Percentiles rank a stretch among this genome's conserved stretches.
These are phyloP conservation scores for Xylaria sp. DNA, from an alignment of 2,329 filamentous ascomycete genomes.

Conservation along the genomic window DNA sequence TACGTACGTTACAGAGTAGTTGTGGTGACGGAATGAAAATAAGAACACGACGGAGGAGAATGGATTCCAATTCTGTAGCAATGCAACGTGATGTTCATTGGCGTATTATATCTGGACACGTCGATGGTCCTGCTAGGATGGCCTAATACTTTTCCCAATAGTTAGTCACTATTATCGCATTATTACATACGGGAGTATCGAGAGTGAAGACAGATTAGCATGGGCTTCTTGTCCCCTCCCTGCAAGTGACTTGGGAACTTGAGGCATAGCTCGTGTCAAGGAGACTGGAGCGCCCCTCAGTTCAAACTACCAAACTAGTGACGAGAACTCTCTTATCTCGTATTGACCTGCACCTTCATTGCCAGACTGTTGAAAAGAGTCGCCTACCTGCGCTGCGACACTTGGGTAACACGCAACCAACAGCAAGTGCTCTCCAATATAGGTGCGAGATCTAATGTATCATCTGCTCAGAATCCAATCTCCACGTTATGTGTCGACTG, in stretches of 20 bases:
- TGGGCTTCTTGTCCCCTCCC: not conserved
- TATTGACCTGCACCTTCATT: not conserved
- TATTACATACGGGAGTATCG: not conserved
- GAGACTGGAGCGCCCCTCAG: constrained; percentile 5
- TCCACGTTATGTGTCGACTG: not conserved
- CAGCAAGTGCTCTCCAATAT: not conserved
- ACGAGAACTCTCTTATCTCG: not conserved
- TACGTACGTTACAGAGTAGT: not conserved
- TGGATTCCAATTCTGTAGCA: not conserved
- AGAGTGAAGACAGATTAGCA: not conserved
- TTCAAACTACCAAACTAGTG: not conserved
- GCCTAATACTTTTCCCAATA: not conserved
- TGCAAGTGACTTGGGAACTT: constrained; percentile 28
- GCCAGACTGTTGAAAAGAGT: not conserved
- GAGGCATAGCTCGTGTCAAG: constrained; percentile 41
- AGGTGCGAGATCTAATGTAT: not conserved
- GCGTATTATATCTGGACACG: not conserved
- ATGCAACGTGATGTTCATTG: not conserved
- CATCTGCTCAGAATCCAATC: not conserved
- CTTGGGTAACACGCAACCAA: not conserved
- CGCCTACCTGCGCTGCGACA: not conserved
- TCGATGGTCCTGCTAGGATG: not conserved
- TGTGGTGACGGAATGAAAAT: not conserved
- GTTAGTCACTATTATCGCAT: not conserved
- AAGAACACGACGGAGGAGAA: not conserved